A percentile compares a stretch with the other conserved stretches of the same genome.
phyloP scores from a whole-genome alignment of 768 basidiomycete species.

The Lactifluus volemus region DNA sequence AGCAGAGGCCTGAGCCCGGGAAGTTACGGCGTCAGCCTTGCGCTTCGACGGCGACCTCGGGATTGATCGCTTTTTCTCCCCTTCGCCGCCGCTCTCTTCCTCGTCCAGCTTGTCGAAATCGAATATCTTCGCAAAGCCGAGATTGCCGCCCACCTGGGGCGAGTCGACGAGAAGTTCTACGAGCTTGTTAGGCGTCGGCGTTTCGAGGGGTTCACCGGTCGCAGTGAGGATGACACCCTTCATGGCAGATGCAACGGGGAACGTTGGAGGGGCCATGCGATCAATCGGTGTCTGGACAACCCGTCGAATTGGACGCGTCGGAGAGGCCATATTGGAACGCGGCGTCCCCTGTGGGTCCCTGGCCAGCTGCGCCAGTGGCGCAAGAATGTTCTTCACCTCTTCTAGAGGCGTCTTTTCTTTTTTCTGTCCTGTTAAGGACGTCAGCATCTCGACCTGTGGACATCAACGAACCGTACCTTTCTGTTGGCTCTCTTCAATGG shows the following conservation, averaged over 20 bases:
- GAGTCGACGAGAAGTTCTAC: conserved; percentile 58
- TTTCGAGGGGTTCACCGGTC: conserved; percentile 66
- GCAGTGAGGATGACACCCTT: conserved; percentile 66
- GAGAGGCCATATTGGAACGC: conserved; percentile 21
- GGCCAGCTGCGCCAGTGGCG: conserved; percentile 36
- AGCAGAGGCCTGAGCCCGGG: background rate
- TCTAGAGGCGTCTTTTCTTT: conserved; percentile 57
- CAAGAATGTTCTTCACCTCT: conserved; percentile 65
- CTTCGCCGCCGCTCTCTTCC: conserved; percentile 25
- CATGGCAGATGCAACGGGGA: conserved; percentile 32
- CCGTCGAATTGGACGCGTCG: conserved; percentile 14
- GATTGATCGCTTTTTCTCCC: conserved; percentile 21
- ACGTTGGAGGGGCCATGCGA: conserved; percentile 26
- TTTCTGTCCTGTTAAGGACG: conserved; percentile 28
- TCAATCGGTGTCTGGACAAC: conserved; percentile 47
- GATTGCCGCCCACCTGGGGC: conserved; percentile 37
- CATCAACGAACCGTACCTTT: conserved; percentile 20
- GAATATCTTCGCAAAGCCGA: conserved; percentile 74
- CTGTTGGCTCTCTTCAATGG: conserved; percentile 33
- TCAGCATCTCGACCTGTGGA: background rate
- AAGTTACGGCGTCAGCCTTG: background rate
- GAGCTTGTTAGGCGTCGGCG: conserved; percentile 60
- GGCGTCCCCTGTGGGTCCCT: conserved; percentile 23
- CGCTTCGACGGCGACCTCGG: conserved; percentile 32
- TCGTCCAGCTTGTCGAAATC: conserved; percentile 41